Conservation (phyloP, 148 eudicot genomes). For the Amaranthus palmeri region DNA sequence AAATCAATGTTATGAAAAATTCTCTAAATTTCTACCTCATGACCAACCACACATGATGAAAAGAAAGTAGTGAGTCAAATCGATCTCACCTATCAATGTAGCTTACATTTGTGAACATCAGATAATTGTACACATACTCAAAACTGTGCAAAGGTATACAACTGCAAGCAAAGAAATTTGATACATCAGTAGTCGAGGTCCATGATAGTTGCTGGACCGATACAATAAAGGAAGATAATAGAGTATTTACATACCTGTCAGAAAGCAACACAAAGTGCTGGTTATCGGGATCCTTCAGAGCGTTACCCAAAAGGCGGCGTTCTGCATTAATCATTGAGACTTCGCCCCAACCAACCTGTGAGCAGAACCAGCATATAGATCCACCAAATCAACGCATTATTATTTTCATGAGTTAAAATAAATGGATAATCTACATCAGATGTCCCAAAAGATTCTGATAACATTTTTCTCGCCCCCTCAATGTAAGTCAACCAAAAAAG, state of each 20-base stretch:
- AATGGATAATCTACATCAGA: neutral
- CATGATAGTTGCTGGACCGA: neutral
- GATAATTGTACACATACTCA: conserved; percentile 77
- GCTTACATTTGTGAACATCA: conserved; percentile 82
- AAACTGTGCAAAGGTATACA: conserved; percentile 90
- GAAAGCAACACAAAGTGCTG: conserved; percentile 96
- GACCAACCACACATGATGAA: neutral
- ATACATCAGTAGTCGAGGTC: conserved; percentile 10
- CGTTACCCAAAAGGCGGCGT: conserved; percentile 84
- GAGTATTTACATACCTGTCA: conserved; percentile 67
- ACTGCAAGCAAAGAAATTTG: conserved; percentile 44
- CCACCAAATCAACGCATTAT: conserved; percentile 14
- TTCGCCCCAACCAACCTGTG: conserved; percentile 94
- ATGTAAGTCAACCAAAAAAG: neutral
- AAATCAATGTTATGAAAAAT: too few relatives aligned
- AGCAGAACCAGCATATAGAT: conserved; percentile 11
- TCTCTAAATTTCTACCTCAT: neutral
- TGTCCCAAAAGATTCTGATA: neutral
- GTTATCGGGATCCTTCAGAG: conserved; percentile 78
- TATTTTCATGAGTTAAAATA: neutral
- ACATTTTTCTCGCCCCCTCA: neutral
- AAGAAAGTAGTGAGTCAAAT: neutral
- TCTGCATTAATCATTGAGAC: conserved; percentile 99
- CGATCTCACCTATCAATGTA: conserved; percentile 72
- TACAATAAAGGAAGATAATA: neutral